Percentiles rank a stretch among this genome's conserved stretches.
These are phyloP conservation scores for Aureobasidium mangrovei DNA, from an alignment of 2,329 filamentous ascomycete genomes.

Conservation along the genomic window DNA sequence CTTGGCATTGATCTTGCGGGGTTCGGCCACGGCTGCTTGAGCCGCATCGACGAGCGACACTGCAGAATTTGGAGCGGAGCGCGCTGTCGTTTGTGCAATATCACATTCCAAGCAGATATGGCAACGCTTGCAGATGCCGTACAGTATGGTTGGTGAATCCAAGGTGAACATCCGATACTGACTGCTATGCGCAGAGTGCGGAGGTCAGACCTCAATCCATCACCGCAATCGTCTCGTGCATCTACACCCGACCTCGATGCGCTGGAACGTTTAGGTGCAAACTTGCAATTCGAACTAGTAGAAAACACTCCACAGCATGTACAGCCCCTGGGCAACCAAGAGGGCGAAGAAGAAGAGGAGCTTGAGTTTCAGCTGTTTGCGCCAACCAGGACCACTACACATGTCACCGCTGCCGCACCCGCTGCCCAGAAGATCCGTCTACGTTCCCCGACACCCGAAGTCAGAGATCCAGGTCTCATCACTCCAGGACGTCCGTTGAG, in stretches of 20 bases:
- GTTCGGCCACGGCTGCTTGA: not conserved
- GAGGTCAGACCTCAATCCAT: conserved; percentile 11
- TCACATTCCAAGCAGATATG: not conserved
- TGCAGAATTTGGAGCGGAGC: not conserved
- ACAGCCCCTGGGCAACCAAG: not conserved
- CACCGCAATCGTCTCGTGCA: conserved; percentile 13
- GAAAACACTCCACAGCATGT: not conserved
- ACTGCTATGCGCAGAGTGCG: not conserved
- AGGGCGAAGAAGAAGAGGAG: conserved; percentile 20
- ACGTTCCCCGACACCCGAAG: conserved; percentile 20
- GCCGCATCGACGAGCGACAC: not conserved
- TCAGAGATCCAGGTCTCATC: conserved; percentile 16
- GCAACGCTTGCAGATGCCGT: not conserved
- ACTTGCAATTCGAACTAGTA: conserved; percentile 9
- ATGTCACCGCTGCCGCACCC: conserved; percentile 4
- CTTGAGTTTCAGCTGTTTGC: conserved; percentile 24
- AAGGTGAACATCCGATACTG: not conserved
- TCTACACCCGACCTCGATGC: conserved; percentile 3
- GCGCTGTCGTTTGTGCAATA: not conserved
- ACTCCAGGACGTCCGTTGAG: conserved; percentile 10
- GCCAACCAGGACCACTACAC: conserved; percentile 11
- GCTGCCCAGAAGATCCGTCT: conserved; percentile 19
- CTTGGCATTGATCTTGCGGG: not conserved
- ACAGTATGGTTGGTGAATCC: not conserved
- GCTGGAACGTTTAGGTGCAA: conserved; percentile 9